These are phyloP conservation scores for Colletotrichum zoysiae DNA, from an alignment of 2,329 filamentous ascomycete genomes.

Conservation along the genomic window DNA sequence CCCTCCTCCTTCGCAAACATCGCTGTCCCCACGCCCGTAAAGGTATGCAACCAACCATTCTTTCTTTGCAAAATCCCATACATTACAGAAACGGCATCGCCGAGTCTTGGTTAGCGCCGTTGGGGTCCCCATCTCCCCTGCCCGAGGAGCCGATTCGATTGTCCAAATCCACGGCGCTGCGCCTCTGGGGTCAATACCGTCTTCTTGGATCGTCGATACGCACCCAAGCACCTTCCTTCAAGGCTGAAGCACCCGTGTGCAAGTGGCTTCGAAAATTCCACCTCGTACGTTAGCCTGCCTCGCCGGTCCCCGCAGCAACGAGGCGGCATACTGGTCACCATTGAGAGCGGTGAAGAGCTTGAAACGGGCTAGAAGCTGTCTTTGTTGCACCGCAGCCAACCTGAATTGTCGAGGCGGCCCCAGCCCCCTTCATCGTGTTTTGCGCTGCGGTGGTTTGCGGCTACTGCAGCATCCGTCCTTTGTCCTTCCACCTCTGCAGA, in stretches of 20 bases:
- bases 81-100: background rate
- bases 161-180: conserved; percentile 2
- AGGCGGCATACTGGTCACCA: background rate
- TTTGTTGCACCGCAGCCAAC: conserved; percentile 26
- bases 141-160: conserved; percentile 11
- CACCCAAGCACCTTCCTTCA: conserved; percentile 1
- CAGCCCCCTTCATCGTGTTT: conserved; percentile 5
- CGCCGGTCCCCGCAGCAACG: conserved; percentile 21
- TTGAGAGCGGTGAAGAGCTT: conserved; percentile 28
- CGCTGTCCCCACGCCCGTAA: background rate
- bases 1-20: background rate
- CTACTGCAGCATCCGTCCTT: conserved; percentile 9
- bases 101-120: conserved; percentile 5
- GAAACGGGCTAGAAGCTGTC: conserved; percentile 33
- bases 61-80: background rate
- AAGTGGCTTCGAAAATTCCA: background rate
- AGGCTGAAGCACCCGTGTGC: background rate
- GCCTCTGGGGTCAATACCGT: conserved; percentile 6
- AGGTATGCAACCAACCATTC: background rate
- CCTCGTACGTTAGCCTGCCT: background rate
- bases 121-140: conserved; percentile 4
- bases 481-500: conserved; percentile 14
- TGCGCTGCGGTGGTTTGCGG: conserved; percentile 1
- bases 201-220: conserved; percentile 10
- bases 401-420: conserved; percentile 22